phyloP scores from a whole-genome alignment of 2,329 filamentous ascomycete species.

The Ophiostoma tasmaniense region DNA sequence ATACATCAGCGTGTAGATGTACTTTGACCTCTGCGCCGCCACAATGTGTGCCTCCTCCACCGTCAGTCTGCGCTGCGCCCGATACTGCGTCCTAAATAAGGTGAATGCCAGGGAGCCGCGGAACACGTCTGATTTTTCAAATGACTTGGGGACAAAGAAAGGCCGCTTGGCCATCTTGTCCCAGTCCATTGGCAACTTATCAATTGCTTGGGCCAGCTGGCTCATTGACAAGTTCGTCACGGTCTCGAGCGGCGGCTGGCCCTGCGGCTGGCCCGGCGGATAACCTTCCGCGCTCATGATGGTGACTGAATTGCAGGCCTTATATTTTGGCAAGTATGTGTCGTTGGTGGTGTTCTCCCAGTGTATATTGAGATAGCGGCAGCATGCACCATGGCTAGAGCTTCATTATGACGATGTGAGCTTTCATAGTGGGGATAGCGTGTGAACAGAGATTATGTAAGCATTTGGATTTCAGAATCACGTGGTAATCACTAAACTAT shows the following conservation, averaged over 20 bases:
- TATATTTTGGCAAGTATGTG: neutral
- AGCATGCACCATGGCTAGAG: neutral
- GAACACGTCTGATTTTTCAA: neutral
- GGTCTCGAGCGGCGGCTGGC: neutral
- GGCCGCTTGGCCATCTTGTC: constrained; percentile 17
- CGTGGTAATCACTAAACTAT: neutral
- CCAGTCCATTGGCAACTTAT: constrained; percentile 19
- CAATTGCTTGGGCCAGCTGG: constrained; percentile 14
- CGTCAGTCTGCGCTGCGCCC: constrained; percentile 18
- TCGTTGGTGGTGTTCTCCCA: neutral
- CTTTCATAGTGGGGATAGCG: neutral
- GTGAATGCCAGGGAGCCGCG: constrained; percentile 14
- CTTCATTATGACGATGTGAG: constrained; percentile 3
- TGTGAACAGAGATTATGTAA: neutral
- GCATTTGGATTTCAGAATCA: neutral
- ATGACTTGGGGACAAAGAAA: constrained; percentile 9
- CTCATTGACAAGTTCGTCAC: neutral
- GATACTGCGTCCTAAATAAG: constrained; percentile 8
- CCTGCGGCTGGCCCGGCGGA: no score
- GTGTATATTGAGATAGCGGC: neutral
- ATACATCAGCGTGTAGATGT: constrained; percentile 13
- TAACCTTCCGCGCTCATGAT: neutral
- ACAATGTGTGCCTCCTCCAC: constrained; percentile 20
- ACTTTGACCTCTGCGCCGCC: constrained; percentile 17
- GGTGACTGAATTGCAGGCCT: neutral